Evolutionary conservation across 2,329 filamentous ascomycete genomes (phyloP), one percentile per base, ranked within the genome.

Genomic region (Stagonosporopsis chrysanthemi): DNA sequence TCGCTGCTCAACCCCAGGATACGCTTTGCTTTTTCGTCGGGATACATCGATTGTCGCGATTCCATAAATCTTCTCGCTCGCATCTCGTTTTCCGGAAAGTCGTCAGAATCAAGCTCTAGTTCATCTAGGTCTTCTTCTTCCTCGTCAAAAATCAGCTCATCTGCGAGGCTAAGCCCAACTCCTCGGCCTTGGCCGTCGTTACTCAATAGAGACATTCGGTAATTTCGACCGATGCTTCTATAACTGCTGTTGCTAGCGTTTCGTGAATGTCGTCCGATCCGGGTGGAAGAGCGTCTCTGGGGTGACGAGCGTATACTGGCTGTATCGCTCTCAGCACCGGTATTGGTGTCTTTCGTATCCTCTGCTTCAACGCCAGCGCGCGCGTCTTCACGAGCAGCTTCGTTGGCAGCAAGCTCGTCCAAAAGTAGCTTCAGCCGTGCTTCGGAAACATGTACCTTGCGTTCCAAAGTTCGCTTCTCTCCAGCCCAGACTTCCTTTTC

Each of bases 391-490:
- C 69, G 64, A 33, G 66, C 70, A 40, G 82, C 82, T 67, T 92
- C 87, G 54, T 87, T 86, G 3, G 85, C 83, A n/a, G 88, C 87
- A 46, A 99, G 86, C 76, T 98, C 95, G 35, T 94, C 91, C 41
- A 99, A 82, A 11, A 99, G 85, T 11, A 86, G 83, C 73, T 94
- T 95, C 52, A 99, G 77, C 35, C 94, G 88, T 28, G 85, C 90
- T 78, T 99, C 95, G 2, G 92, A 90, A n/a, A 97, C 84, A 74
- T 98, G 93, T 14, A 97, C 80, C 66, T 90, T 92, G 54, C 91
- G 88, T 75, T 99, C 94, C 59, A 91, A 84, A 53, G 86, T 90
- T 52, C 93, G 88, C 68, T 87, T 90, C 73, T 96, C 92, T 43
- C 89, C 87, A 12, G 93, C 89, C 92, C 93, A 98, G 2, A 81